Conservation (phyloP, 2,329 filamentous ascomycete species). For the Ascochyta lentis region DNA sequence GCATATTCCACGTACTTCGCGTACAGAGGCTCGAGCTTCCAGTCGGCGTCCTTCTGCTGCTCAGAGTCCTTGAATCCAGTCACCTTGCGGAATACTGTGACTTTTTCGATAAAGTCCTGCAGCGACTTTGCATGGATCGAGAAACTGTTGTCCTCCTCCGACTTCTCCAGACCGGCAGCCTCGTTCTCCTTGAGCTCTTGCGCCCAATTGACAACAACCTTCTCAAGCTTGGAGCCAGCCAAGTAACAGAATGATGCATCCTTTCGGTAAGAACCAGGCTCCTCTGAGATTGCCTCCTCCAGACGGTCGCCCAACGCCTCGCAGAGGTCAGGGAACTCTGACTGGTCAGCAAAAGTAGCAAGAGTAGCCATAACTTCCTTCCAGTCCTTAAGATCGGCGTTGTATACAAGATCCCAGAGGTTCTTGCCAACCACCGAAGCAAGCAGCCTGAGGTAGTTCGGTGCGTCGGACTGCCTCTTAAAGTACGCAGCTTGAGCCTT, state of each 20-base stretch:
- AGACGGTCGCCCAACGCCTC: constrained; percentile 93
- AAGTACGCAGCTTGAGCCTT: constrained; percentile 94
- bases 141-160: constrained; percentile 78
- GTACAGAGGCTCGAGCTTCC: constrained; percentile 89
- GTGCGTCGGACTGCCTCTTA: constrained; percentile 78
- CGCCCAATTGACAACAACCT: constrained; percentile 95
- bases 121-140: constrained; percentile 88
- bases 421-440: constrained; percentile 95
- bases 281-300: constrained; percentile 67
- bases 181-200: constrained; percentile 86
- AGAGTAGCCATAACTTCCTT: constrained; percentile 96
- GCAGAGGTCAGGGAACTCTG: constrained; percentile 92
- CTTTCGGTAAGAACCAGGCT: constrained; percentile 66
- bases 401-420: constrained; percentile 97
- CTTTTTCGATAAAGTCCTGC: constrained; percentile 97
- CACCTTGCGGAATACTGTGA: constrained; percentile 93
- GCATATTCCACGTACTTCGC: constrained; percentile 97
- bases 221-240: constrained; percentile 94
- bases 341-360: constrained; percentile 91
- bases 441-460: constrained; percentile 90
- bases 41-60: constrained; percentile 72
- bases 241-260: constrained; percentile 97
- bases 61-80: constrained; percentile 89
- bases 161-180: constrained; percentile 72
- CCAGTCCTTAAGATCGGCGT: constrained; percentile 91